Percentiles rank a stretch among this genome's conserved stretches.
Conservation (phyloP, 2,329 filamentous ascomycete genomes). For the Cladobotryum mycophilum region DNA sequence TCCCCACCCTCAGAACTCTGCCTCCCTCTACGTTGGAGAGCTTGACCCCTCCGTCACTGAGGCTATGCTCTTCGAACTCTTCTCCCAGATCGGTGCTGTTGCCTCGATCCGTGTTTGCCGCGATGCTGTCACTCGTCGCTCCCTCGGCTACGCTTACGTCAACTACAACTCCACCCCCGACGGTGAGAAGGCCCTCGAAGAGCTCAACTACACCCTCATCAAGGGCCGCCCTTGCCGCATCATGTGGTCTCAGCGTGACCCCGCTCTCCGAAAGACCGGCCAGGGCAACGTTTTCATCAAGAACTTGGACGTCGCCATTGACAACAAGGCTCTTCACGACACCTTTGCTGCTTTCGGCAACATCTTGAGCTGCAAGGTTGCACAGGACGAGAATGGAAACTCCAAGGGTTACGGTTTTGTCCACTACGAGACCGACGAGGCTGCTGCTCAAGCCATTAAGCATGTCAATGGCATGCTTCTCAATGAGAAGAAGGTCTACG, state of each 20-base stretch:
- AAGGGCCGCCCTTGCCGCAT: conserved; percentile 98
- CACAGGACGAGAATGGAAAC: conserved; percentile 91
- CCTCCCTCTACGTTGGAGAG: conserved; percentile 98
- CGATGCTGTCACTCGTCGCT: conserved; percentile 96
- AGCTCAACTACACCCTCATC: conserved; percentile 99
- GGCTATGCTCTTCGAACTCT: conserved; percentile 99
- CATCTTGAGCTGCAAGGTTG: conserved; percentile 99
- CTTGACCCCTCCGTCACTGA: conserved; percentile 96
- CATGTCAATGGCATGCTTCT: conserved; percentile 99
- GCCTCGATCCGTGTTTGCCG: conserved; percentile 99
- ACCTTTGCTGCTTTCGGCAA: conserved; percentile 98
- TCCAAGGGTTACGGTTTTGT: conserved; percentile 99
- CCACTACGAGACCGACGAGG: conserved; percentile 98
- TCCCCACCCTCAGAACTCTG: conserved; percentile 81
- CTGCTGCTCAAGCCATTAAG: conserved; percentile 95
- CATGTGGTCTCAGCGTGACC: conserved; percentile 99
- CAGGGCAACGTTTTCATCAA: conserved; percentile 99
- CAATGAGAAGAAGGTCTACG: conserved; percentile 99
- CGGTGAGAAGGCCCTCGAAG: conserved; percentile 96
- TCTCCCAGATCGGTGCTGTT: conserved; percentile 98
- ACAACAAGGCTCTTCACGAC: conserved; percentile 99
- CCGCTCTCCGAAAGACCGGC: conserved; percentile 96
- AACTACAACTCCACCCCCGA: conserved; percentile 98
- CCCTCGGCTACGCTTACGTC: conserved; percentile 98
- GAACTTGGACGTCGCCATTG: conserved; percentile 96